Evolutionary conservation across 768 basidiomycete genomes (phyloP).

Genomic region (Cytidiella melzeri): DNA sequence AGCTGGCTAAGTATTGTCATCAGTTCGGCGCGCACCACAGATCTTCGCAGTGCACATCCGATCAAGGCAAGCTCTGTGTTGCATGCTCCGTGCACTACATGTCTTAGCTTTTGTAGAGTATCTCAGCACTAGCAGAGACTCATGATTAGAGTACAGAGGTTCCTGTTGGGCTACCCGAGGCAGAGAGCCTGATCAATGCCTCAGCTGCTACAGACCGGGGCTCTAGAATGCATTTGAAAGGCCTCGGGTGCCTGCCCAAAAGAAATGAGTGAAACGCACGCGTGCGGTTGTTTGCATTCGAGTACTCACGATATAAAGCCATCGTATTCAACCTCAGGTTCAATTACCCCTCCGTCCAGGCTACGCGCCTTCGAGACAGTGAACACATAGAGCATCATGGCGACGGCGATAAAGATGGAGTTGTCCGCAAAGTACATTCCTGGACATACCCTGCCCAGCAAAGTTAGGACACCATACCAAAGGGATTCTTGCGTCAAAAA

Average conservation of each 20-base stretch:
- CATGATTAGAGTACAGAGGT: no score
- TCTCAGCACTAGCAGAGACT: no score
- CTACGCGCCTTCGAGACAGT: constrained; percentile 21
- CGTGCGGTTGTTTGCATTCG: not conserved
- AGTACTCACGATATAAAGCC: not conserved
- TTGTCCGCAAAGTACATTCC: constrained; percentile 25
- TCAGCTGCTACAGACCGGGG: not conserved
- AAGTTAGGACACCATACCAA: not conserved
- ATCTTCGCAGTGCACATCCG: no score
- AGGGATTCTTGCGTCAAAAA: not conserved
- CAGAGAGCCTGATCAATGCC: not conserved
- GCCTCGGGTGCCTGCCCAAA: constrained; percentile 3
- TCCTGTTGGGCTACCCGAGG: no score
- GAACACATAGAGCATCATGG: constrained; percentile 26
- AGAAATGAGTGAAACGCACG: not conserved
- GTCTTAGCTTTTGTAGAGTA: no score
- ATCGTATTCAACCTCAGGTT: constrained; percentile 19
- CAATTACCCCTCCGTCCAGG: constrained; percentile 22
- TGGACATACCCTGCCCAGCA: constrained; percentile 2
- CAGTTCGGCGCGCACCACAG: no score
- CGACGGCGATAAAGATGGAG: constrained; percentile 23
- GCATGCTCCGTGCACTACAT: no score
- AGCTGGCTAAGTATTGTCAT: no score
- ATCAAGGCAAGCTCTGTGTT: no score
- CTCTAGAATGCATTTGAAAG: constrained; percentile 3